These are phyloP conservation scores for Aureobasidium subglaciale DNA, from an alignment of 2,329 filamentous ascomycete species.

Conservation along the genomic window DNA sequence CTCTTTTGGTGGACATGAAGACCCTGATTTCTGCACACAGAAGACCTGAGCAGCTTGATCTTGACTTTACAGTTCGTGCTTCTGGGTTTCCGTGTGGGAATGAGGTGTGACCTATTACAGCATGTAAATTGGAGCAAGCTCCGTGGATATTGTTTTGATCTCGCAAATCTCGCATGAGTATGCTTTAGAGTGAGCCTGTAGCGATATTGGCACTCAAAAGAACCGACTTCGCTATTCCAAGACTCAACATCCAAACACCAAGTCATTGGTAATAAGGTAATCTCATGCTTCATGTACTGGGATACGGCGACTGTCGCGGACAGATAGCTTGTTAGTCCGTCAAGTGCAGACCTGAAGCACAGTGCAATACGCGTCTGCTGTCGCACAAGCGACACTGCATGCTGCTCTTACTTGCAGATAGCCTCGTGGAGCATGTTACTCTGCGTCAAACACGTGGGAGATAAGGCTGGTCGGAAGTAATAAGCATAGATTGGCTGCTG, in stretches of 20 bases:
- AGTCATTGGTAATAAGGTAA: neutral
- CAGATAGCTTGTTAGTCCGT: neutral
- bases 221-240: neutral
- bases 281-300: conserved; percentile 23
- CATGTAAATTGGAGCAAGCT: neutral
- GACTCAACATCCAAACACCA: neutral
- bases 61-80: neutral
- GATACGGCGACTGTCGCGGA: neutral
- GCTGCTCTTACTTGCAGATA: neutral
- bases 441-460: conserved; percentile 12
- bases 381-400: conserved; percentile 5
- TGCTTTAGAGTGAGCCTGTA: neutral
- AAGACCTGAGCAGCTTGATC: neutral
- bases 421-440: conserved; percentile 2
- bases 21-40: neutral
- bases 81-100: neutral
- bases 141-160: neutral
- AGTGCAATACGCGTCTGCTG: neutral
- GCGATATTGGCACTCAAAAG: neutral
- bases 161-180: neutral
- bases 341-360: no score
- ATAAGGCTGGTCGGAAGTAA: neutral
- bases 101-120: neutral
- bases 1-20: conserved; percentile 9
- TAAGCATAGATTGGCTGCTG: neutral